phyloP scores from a whole-genome alignment of 768 basidiomycete genomes.

The Rhodosporidiobolus odoratus region DNA sequence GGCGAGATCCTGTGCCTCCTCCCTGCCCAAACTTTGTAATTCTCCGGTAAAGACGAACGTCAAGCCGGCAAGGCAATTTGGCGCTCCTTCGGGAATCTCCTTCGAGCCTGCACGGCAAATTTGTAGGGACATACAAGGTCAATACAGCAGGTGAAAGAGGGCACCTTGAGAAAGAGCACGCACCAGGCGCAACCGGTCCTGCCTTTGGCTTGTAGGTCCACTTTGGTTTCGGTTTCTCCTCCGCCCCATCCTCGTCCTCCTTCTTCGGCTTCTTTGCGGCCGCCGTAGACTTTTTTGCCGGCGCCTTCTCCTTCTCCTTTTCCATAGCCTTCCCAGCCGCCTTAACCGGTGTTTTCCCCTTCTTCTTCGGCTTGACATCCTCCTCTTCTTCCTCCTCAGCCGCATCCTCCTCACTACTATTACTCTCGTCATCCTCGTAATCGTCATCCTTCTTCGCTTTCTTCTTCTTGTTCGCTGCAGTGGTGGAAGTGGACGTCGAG shows the following conservation, averaged over 20 bases:
- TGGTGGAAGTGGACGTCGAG: background rate
- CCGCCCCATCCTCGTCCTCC: constrained; percentile 38
- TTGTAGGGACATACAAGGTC: constrained; percentile 38
- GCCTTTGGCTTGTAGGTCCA: constrained; percentile 45
- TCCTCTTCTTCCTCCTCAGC: background rate
- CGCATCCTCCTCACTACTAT: background rate
- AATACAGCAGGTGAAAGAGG: constrained; percentile 48
- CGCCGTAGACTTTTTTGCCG: constrained; percentile 10
- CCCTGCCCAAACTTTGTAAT: constrained; percentile 73
- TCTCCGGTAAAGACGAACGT: constrained; percentile 93
- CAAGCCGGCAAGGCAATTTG: constrained; percentile 73
- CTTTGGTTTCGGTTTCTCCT: constrained; percentile 46
- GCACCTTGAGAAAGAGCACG: constrained; percentile 59
- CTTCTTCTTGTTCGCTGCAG: constrained; percentile 4
- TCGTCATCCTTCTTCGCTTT: background rate
- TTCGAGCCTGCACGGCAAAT: constrained; percentile 55
- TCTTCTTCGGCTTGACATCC: constrained; percentile 5
- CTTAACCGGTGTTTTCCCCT: background rate
- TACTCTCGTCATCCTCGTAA: background rate
- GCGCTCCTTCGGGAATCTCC: constrained; percentile 64
- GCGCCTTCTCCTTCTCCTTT: constrained; percentile 10
- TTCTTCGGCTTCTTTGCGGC: constrained; percentile 15
- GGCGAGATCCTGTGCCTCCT: constrained; percentile 77
- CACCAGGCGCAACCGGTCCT: constrained; percentile 55
- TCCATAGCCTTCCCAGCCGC: constrained; percentile 2